Evolutionary conservation across 1,284 basidiomycete genomes (phyloP).

Genomic region (Paramarasmius palmivorus): DNA sequence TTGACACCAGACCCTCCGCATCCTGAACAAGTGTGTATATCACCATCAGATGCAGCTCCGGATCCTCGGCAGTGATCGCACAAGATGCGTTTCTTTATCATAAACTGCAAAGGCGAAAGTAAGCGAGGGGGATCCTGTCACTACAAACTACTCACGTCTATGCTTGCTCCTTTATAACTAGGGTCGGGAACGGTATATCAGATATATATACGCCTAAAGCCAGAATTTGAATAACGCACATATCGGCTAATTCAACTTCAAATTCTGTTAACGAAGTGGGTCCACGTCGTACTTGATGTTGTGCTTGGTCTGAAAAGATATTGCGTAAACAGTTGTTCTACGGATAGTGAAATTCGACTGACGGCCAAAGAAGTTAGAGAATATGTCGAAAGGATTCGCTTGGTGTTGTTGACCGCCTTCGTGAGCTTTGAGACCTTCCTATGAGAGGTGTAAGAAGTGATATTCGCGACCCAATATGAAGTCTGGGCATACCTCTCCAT

Average conservation of each 20-base stretch:
- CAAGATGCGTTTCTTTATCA: conserved; percentile 84
- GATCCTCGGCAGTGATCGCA: conserved; percentile 93
- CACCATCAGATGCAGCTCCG: conserved; percentile 83
- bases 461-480: neutral
- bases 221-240: conserved; percentile 48
- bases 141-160: conserved; percentile 61
- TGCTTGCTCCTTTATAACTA: conserved; percentile 78
- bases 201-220: neutral
- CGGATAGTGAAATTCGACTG: conserved; percentile 26
- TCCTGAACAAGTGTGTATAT: conserved; percentile 79
- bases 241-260: conserved; percentile 82
- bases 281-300: conserved; percentile 78
- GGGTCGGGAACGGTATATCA: conserved; percentile 14
- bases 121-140: conserved; percentile 1
- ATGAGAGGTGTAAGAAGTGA: conserved; percentile 9
- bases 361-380: conserved; percentile 88
- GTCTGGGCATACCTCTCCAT: conserved; percentile 71
- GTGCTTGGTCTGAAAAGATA: conserved; percentile 37
- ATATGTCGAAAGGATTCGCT: conserved; percentile 92
- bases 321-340: conserved; percentile 12
- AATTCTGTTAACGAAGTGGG: conserved; percentile 85
- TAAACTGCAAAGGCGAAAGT: conserved; percentile 57
- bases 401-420: conserved; percentile 71
- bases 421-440: conserved; percentile 88
- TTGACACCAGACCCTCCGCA: conserved; percentile 88